A percentile compares a stretch with the other conserved stretches of the same genome.
These are phyloP conservation scores for Allium sativum DNA, from an alignment of 106 monocot genomes.

Conservation along the genomic window DNA sequence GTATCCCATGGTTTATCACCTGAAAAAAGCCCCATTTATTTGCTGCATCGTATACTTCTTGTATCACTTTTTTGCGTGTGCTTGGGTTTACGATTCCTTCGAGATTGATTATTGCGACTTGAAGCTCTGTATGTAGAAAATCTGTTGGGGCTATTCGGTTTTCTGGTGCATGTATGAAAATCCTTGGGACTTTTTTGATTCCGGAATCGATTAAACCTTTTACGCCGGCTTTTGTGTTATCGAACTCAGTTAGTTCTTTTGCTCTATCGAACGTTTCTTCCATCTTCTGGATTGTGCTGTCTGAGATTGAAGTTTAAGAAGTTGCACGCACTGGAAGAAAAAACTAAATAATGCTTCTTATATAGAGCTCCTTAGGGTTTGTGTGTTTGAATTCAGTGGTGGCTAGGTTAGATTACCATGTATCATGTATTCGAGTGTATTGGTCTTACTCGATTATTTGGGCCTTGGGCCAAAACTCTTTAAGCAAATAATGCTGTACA, in stretches of 20 bases:
- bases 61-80: neutral
- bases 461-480: no score
- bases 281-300: no score
- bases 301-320: no score
- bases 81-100: neutral
- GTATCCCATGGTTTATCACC: slow-evolving; percentile 23
- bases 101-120: slow-evolving; percentile 20
- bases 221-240: slow-evolving; percentile 33
- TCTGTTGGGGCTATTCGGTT: neutral
- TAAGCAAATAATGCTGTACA: no score
- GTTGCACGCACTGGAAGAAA: no score
- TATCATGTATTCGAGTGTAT: no score
- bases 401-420: no score
- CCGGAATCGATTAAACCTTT: slow-evolving; percentile 42
- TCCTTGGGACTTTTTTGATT: slow-evolving; percentile 21
- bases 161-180: slow-evolving; percentile 25
- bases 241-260: slow-evolving; percentile 30
- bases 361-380: no score
- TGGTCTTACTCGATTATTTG: no score
- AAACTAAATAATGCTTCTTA: no score
- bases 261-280: slow-evolving; percentile 1
- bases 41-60: slow-evolving; percentile 3
- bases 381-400: no score
- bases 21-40: slow-evolving; percentile 19
- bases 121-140: neutral